Base-by-base conservation (phyloP, 352 stramenopile species). In the Phytophthora citricola region DNA sequence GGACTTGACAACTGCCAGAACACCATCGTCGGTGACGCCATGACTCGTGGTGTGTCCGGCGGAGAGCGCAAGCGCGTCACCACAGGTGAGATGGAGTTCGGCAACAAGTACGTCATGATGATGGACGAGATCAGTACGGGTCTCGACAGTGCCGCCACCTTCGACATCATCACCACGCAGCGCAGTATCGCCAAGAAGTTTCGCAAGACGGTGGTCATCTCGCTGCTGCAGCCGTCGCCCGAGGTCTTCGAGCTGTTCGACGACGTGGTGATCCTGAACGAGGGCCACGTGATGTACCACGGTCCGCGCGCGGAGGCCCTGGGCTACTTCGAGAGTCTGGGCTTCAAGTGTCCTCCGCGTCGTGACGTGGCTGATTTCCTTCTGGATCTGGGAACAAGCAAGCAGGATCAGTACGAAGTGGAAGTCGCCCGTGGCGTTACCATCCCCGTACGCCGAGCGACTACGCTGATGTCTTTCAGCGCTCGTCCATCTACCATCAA, bases 211-310 rank as follows among this genome's bases (percentile, higher is more conserved):
- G 45, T 81, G 3, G 81, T 92, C 9, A 85, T 98, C 17, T 87
- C 89, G 6, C 72, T 98, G 39, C 67, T 97, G 15, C 80, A 98
- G 75, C 94, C 94, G 26, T 83, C 94, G 10, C 95, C 95, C 5
- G 94, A 98, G 75, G 92, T 97, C 4, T 95, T 97, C 36, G 78
- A 79, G 4, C 75, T 98, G 15, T 98, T 99, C 66, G 95, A 99
- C 70, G 83, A 98, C 53, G 62, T 98, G 3, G 84, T 98, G 41
- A 67, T 99, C 20, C 48, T 99, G 43, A 93, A 93, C 69, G 78
- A 97, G 27, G 94, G 95, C 20, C 63, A 82, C 15, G 65, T 98
- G 11, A 90, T 98, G 57, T 99, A 97, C 60, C 76, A 76, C 92
- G 61, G 75, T 87, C 58, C 88, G 52, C 71, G 73, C 66, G 62